phyloP scores from a whole-genome alignment of 257 asterid genomes.

The Fraxinus cuspidata region DNA sequence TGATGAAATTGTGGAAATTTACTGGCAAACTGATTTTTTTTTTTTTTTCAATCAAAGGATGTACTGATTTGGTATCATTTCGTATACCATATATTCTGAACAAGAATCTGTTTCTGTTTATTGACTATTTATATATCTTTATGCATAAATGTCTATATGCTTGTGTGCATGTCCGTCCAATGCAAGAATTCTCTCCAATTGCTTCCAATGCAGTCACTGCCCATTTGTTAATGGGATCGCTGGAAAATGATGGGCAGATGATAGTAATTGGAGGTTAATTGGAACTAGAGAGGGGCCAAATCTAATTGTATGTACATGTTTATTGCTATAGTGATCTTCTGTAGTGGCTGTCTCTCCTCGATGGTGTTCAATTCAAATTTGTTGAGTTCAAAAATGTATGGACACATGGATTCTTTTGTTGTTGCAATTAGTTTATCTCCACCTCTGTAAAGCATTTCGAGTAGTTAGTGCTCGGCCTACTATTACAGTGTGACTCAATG shows the following conservation, averaged over 20 bases:
- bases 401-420: background rate
- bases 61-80: background rate
- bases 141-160: too few relatives aligned
- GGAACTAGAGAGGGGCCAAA: too few relatives aligned
- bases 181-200: too few relatives aligned
- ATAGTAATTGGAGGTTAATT: background rate
- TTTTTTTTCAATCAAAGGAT: too few relatives aligned
- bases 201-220: too few relatives aligned
- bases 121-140: too few relatives aligned
- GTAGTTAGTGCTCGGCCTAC: background rate
- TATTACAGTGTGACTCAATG: background rate
- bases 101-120: too few relatives aligned
- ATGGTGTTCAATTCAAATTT: background rate
- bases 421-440: background rate
- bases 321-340: background rate
- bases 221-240: too few relatives aligned
- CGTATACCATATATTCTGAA: background rate
- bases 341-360: background rate
- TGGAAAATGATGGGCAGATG: background rate
- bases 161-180: too few relatives aligned
- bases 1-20: background rate
- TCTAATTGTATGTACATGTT: background rate
- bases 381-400: background rate
- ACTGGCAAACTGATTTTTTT: background rate
- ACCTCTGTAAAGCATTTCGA: background rate